Conservation (phyloP, 2,329 filamentous ascomycete genomes). For the Proliferodiscus dingleyae region DNA sequence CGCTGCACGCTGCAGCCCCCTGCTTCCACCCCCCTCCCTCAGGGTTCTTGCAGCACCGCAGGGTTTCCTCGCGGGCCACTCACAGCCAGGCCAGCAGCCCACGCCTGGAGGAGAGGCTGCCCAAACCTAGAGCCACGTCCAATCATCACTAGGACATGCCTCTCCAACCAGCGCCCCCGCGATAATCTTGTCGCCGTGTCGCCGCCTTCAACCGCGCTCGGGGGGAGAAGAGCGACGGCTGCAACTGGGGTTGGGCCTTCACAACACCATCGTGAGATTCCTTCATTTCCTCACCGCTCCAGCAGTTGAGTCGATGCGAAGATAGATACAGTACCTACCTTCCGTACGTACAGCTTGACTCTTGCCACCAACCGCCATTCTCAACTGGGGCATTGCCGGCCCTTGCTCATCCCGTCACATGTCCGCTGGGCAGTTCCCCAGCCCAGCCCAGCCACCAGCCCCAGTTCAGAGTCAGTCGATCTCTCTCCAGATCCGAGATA, state of each 20-base stretch:
- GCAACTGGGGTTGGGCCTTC: neutral
- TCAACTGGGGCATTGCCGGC: neutral
- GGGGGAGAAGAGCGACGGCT: neutral
- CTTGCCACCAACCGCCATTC: neutral
- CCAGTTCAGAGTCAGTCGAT: too few relatives aligned
- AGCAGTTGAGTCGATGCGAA: neutral
- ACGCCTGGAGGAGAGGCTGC: neutral
- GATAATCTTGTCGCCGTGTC: too few relatives aligned
- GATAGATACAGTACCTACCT: too few relatives aligned
- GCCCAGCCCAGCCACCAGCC: neutral
- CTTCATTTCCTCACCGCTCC: neutral
- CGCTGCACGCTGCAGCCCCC: neutral
- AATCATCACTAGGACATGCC: neutral
- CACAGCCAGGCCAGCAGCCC: neutral
- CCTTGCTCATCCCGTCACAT: neutral
- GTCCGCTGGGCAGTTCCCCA: neutral
- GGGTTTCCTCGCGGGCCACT: neutral
- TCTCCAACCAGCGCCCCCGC: neutral
- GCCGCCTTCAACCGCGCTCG: neutral
- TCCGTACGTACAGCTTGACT: neutral
- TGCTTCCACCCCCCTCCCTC: neutral
- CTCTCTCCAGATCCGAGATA: conserved; percentile 1
- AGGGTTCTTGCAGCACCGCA: neutral
- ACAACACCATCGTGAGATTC: neutral
- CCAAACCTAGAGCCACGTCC: neutral